These are phyloP conservation scores for Monosporascus cannonballus DNA, from an alignment of 2,329 filamentous ascomycete genomes.

Conservation along the genomic window DNA sequence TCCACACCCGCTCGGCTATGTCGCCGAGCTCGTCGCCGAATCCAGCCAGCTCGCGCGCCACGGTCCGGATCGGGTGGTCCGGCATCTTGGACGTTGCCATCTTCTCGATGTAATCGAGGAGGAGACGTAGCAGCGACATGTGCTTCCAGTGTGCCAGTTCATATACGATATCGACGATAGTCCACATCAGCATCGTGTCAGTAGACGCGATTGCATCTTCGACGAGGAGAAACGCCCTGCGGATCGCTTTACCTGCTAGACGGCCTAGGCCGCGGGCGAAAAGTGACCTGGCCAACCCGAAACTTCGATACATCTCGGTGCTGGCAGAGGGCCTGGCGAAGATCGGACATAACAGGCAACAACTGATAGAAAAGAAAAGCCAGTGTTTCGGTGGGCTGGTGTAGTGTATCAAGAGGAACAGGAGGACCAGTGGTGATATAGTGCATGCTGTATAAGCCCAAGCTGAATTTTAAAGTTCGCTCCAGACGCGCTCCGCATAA, in stretches of 20 bases:
- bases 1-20: not conserved
- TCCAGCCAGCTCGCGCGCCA: not conserved
- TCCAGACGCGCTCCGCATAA: not conserved
- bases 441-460: too few relatives aligned
- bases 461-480: too few relatives aligned
- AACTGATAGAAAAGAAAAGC: too few relatives aligned
- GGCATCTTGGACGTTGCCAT: not conserved
- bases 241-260: slow-evolving; percentile 6
- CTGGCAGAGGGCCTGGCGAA: not conserved
- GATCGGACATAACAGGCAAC: not conserved
- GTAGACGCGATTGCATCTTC: not conserved
- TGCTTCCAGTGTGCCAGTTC: slow-evolving; percentile 1
- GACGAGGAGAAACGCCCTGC: slow-evolving; percentile 3
- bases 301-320: slow-evolving; percentile 5
- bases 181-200: slow-evolving; percentile 3
- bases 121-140: not conserved
- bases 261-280: not conserved
- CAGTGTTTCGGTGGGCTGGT: too few relatives aligned
- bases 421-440: too few relatives aligned
- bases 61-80: not conserved
- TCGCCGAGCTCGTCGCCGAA: not conserved
- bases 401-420: too few relatives aligned
- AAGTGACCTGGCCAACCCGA: slow-evolving; percentile 1
- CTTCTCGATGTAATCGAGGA: not conserved
- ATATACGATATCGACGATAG: slow-evolving; percentile 2